Base-by-base conservation (phyloP, 2,329 filamentous ascomycete species). In the Botrytis aclada region DNA sequence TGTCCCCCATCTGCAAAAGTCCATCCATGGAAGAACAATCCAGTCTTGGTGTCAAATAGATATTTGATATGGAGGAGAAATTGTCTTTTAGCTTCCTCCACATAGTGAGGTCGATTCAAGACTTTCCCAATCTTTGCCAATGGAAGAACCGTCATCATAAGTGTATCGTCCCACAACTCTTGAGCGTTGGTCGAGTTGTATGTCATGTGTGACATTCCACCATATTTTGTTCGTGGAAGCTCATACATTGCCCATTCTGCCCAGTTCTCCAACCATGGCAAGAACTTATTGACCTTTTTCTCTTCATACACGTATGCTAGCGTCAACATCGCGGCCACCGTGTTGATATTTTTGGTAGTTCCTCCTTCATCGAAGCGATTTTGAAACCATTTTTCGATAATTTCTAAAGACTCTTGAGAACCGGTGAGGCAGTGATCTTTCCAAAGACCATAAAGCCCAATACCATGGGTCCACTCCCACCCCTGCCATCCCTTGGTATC, bases 81-180 rank as follows among this genome's bases (percentile, higher is more conserved):
- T 81, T 95, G 93, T 12, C 88, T 85, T 83, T 93, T 93, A 18
- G 92, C 92, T 82, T 95, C 93, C 60, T 89, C 90, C 39, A 95
- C 84, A 80, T 95, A 95, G 76, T 92, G 87, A 0, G 91, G 90
- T 1, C 92, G 84, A 74, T 88, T 85, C 4, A 95, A 86, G 6
- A 94, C 84, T 72, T 90, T 86, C 0, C 93, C 93, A 74, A 79
- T 77, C 83, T 95, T 95, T 29, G 92, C 92, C 29, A 95, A 85
- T 1, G 93, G 93, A 82, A 95, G 83, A 9, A 94, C 92, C 0
- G 92, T 94, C 93, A 95, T 95, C 92, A 95, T 95, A 62, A 95
- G 85, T 9, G 93, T 95, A 80, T 95, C 93, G 77, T 94, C 93
- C 93, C 93, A 95, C 34, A 95, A 85, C 83, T 95, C 91, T 80